These are phyloP conservation scores for Botrytis pseudocinerea DNA, from an alignment of 2,329 filamentous ascomycete species.

Conservation along the genomic window DNA sequence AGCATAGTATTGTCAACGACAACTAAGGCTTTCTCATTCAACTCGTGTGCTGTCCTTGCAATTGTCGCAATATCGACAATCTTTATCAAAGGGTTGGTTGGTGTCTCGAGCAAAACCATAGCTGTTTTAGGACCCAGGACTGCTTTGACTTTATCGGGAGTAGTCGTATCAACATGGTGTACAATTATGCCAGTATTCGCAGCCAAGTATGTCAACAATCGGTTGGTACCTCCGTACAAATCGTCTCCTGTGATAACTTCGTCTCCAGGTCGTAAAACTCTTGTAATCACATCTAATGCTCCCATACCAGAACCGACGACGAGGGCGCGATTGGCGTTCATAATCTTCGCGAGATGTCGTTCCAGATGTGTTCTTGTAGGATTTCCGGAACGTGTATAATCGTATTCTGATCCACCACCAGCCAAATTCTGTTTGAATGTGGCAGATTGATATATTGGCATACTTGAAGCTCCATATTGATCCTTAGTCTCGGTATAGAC, in stretches of 20 bases:
- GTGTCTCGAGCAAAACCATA: constrained; percentile 94
- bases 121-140: constrained; percentile 78
- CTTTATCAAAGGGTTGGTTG: constrained; percentile 97
- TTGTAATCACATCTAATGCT: constrained; percentile 92
- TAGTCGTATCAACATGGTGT: constrained; percentile 93
- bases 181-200: constrained; percentile 89
- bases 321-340: constrained; percentile 88
- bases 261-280: constrained; percentile 85
- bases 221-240: constrained; percentile 92
- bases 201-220: constrained; percentile 87
- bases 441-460: constrained; percentile 97
- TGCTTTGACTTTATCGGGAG: constrained; percentile 66
- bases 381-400: constrained; percentile 97
- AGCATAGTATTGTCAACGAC: constrained; percentile 99
- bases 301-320: constrained; percentile 98
- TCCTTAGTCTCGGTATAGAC: constrained; percentile 96
- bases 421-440: constrained; percentile 94
- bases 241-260: constrained; percentile 98
- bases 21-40: constrained; percentile 77
- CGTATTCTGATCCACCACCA: constrained; percentile 81
- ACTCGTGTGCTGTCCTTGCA: constrained; percentile 71
- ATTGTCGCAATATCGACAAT: constrained; percentile 89
- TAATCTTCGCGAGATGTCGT: constrained; percentile 96
- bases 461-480: constrained; percentile 94
- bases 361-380: constrained; percentile 95